These are phyloP conservation scores for Dipodascus geniculatus DNA, from an alignment of 805 yeast genomes.

Conservation along the genomic window DNA sequence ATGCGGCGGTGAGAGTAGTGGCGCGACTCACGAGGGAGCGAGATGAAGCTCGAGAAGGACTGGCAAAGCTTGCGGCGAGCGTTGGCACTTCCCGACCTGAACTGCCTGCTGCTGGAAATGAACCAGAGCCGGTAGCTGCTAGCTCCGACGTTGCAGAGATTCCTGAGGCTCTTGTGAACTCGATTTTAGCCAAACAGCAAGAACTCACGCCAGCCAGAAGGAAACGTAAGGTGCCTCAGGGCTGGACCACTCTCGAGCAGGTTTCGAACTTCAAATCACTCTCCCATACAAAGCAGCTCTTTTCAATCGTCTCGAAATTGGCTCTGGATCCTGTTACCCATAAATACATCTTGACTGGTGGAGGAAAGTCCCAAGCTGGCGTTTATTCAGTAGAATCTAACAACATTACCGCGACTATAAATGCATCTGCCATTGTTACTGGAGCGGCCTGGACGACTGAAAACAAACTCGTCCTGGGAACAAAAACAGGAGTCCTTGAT, in stretches of 20 bases:
- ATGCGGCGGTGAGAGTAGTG: constrained; percentile 84
- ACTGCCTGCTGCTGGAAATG: constrained; percentile 3
- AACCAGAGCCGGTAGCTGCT: neutral
- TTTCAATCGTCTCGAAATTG: constrained; percentile 7
- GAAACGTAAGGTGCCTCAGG: constrained; percentile 6
- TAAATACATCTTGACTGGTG: constrained; percentile 11
- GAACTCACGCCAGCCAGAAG: constrained; percentile 10
- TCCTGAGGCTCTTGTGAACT: constrained; percentile 2
- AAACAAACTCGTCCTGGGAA: constrained; percentile 7
- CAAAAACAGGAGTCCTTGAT: constrained; percentile 12
- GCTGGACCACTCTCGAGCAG: constrained; percentile 6
- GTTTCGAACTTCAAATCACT: constrained; percentile 3
- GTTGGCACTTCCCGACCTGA: constrained; percentile 9
- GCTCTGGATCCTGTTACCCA: constrained; percentile 5
- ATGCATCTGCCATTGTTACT: constrained; percentile 11
- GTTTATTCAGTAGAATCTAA: constrained; percentile 7
- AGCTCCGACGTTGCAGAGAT: neutral
- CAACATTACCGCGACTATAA: constrained; percentile 1
- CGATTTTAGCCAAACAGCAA: constrained; percentile 6
- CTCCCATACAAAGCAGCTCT: constrained; percentile 13
- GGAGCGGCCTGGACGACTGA: constrained; percentile 9
- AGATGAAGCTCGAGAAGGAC: constrained; percentile 58
- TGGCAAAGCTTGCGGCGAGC: constrained; percentile 35
- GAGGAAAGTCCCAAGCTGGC: constrained; percentile 13
- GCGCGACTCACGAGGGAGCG: constrained; percentile 62